A percentile compares a stretch with the other conserved stretches of the same genome.
Evolutionary conservation across 1,139 yeast species (phyloP).

Genomic region (Suhomyces terraborum): DNA sequence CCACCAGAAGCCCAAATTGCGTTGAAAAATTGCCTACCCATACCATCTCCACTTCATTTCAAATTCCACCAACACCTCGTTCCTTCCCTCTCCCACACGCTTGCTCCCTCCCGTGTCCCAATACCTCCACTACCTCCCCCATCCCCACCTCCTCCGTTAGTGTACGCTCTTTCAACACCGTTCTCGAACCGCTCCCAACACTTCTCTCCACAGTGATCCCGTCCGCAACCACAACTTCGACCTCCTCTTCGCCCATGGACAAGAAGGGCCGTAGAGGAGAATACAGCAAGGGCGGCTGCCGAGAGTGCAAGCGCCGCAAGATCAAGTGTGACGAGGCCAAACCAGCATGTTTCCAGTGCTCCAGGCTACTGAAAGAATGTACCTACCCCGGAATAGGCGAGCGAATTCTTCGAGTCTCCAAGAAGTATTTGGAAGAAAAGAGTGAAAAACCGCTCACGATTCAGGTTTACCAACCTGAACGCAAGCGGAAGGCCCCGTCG

Average conservation of each 20-base stretch:
- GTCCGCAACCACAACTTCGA: not conserved
- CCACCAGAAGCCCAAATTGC: too few species aligned
- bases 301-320: constrained; percentile 31
- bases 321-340: constrained; percentile 31
- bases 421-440: constrained; percentile 13
- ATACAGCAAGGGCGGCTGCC: constrained; percentile 30
- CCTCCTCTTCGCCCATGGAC: not conserved
- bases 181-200: too few species aligned
- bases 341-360: constrained; percentile 28
- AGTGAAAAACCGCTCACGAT: constrained; percentile 11
- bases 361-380: constrained; percentile 25
- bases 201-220: not conserved
- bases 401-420: constrained; percentile 19
- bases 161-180: too few species aligned
- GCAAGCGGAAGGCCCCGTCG: constrained; percentile 2
- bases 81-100: too few species aligned
- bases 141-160: not conserved
- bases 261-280: constrained; percentile 16
- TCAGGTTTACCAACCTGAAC: constrained; percentile 12
- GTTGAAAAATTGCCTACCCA: too few species aligned
- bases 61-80: too few species aligned
- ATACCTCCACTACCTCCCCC: not conserved
- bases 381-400: constrained; percentile 25
- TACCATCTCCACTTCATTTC: too few species aligned
- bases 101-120: too few species aligned